Evolutionary conservation across 2,329 filamentous ascomycete genomes (phyloP).

Genomic region (Fusarium dlaminii): DNA sequence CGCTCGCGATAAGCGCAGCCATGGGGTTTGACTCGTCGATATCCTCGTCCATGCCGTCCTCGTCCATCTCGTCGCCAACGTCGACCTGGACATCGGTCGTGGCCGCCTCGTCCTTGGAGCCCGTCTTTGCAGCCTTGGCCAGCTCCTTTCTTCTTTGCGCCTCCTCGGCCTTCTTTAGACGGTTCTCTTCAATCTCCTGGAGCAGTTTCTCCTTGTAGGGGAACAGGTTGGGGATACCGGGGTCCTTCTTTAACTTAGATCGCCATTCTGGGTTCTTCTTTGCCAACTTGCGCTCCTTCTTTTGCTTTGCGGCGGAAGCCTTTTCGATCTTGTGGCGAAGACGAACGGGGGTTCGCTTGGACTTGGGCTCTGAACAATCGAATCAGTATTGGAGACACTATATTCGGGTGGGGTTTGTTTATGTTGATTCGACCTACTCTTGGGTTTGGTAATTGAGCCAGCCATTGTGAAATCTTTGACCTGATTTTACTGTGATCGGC

Average conservation of each 20-base stretch:
- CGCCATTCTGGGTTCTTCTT: constrained; percentile 99
- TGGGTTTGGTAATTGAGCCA: constrained; percentile 64
- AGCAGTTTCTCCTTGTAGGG: constrained; percentile 97
- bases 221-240: constrained; percentile 96
- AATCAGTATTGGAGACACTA: neutral
- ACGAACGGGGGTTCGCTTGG: constrained; percentile 89
- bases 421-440: constrained; percentile 53
- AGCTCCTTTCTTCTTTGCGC: constrained; percentile 75
- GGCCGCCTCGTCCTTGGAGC: constrained; percentile 56
- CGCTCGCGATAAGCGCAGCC: constrained; percentile 89
- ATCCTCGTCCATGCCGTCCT: constrained; percentile 64
- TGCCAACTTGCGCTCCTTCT: constrained; percentile 85
- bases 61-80: constrained; percentile 60
- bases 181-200: constrained; percentile 91
- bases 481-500: constrained; percentile 20
- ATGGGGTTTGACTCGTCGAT: constrained; percentile 83
- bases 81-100: constrained; percentile 58
- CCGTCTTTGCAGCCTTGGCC: constrained; percentile 72
- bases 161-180: constrained; percentile 83
- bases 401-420: accelerated
- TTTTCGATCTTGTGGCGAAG: constrained; percentile 97
- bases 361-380: constrained; percentile 78
- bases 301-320: constrained; percentile 87
- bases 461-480: constrained; percentile 54
- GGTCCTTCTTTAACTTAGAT: constrained; percentile 95